phyloP scores from a whole-genome alignment of 768 basidiomycete genomes.

The Suillus hirtellus region DNA sequence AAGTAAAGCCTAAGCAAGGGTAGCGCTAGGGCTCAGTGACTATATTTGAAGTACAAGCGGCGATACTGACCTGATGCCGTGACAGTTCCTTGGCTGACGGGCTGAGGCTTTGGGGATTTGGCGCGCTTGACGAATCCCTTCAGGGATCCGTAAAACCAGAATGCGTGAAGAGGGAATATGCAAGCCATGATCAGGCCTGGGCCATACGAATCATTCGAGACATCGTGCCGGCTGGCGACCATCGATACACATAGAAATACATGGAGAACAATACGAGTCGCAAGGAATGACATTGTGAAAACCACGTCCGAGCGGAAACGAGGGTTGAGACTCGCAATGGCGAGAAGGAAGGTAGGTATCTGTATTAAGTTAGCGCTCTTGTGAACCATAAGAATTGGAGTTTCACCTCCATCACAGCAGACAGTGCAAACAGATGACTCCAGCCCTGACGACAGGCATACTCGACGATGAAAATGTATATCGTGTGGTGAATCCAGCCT shows the following conservation, averaged over 20 bases:
- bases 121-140: conserved; percentile 44
- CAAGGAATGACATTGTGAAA: conserved; percentile 53
- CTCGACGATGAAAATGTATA: conserved; percentile 44
- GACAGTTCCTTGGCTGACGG: conserved; percentile 1
- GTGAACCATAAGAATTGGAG: conserved; percentile 10
- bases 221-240: conserved; percentile 28
- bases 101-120: conserved; percentile 11
- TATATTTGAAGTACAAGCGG: background rate
- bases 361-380: conserved; percentile 17
- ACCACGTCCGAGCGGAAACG: conserved; percentile 46
- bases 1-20: conserved; percentile 12
- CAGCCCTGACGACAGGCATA: conserved; percentile 36
- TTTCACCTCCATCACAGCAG: conserved; percentile 48
- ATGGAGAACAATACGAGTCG: conserved; percentile 51
- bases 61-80: conserved; percentile 15
- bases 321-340: conserved; percentile 45
- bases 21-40: background rate
- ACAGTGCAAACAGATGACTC: conserved; percentile 46
- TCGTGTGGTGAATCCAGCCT: conserved; percentile 55
- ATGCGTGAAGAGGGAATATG: conserved; percentile 50
- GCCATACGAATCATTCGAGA: conserved; percentile 35
- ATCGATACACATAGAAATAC: conserved; percentile 36
- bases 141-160: conserved; percentile 55
- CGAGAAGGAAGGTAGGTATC: conserved; percentile 57
- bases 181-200: conserved; percentile 41